A percentile compares a stretch with the other conserved stretches of the same genome.
These are phyloP conservation scores for Pseudomonodictys pantanalensis DNA, from an alignment of 495 filamentous ascomycete genomes.

Conservation along the genomic window DNA sequence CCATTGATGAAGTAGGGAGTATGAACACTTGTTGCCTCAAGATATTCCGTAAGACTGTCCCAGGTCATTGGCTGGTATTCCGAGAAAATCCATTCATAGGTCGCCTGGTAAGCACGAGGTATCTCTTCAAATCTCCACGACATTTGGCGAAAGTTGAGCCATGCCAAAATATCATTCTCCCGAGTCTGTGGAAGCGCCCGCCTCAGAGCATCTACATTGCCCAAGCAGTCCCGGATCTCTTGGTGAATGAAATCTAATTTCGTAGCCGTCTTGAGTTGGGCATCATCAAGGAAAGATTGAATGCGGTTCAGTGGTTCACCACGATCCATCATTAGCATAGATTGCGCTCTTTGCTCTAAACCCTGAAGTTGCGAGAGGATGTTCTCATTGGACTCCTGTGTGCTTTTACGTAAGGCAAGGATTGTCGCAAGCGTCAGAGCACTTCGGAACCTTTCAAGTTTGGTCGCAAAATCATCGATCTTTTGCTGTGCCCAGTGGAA, in stretches of 20 bases:
- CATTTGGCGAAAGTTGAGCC: conserved; percentile 2
- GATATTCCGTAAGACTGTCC: neutral
- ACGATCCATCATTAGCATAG: neutral
- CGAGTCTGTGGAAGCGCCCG: neutral
- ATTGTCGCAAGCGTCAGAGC: neutral
- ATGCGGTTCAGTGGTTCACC: neutral
- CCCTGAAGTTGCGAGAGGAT: neutral
- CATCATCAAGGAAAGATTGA: neutral
- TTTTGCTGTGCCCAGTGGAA: neutral
- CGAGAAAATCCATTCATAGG: neutral
- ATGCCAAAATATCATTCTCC: neutral
- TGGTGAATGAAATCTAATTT: neutral
- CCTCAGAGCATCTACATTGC: neutral
- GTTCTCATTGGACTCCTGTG: neutral
- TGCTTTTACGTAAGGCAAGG: conserved; percentile 1
- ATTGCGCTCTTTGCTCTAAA: neutral
- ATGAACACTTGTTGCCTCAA: neutral
- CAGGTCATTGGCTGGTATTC: neutral
- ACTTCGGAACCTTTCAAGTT: neutral
- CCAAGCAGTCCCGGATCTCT: neutral
- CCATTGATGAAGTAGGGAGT: conserved; percentile 6
- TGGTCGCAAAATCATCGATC: neutral
- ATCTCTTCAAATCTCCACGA: neutral
- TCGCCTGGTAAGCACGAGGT: neutral
- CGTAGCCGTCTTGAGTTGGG: neutral